Evolutionary conservation across 441 rosid species (phyloP).

Genomic region (Melastoma candidum): DNA sequence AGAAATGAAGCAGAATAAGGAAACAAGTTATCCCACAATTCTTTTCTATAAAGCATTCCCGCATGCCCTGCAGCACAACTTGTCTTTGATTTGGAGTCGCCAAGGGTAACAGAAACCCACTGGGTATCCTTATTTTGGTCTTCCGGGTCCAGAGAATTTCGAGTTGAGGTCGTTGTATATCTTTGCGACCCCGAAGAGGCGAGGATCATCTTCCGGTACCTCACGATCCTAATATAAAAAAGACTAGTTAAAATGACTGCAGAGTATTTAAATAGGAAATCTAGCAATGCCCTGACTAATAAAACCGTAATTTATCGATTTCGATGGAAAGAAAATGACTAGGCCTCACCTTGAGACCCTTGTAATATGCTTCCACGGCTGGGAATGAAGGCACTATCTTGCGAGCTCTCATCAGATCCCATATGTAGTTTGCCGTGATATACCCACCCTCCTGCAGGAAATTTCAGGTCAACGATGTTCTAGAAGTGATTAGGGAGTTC

Average conservation of each 20-base stretch:
- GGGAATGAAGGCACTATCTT: conserved; percentile 27
- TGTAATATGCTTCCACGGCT: conserved; percentile 78
- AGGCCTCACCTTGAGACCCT: conserved; percentile 53
- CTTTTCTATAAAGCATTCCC: too few relatives aligned
- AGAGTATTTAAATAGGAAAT: neutral
- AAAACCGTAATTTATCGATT: too few relatives aligned
- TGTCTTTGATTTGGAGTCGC: too few relatives aligned
- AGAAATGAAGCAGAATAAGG: too few relatives aligned
- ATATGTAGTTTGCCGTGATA: conserved; percentile 67
- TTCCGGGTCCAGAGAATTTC: conserved; percentile 18
- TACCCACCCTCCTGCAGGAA: conserved; percentile 70
- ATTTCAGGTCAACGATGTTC: neutral
- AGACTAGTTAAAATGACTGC: neutral
- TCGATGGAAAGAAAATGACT: too few relatives aligned
- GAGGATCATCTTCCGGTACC: conserved; percentile 76
- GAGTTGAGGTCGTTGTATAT: conserved; percentile 28
- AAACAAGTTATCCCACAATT: too few relatives aligned
- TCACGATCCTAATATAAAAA: conserved; percentile 50
- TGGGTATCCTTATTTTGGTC: neutral
- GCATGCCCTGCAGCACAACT: too few relatives aligned
- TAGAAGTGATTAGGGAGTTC: neutral
- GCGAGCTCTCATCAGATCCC: conserved; percentile 81
- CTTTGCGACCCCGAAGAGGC: conserved; percentile 44
- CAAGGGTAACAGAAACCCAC: too few relatives aligned
- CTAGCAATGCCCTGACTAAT: too few relatives aligned